Evolutionary conservation across 768 basidiomycete genomes (phyloP).

Genomic region (Coprinopsis strossmayeri): DNA sequence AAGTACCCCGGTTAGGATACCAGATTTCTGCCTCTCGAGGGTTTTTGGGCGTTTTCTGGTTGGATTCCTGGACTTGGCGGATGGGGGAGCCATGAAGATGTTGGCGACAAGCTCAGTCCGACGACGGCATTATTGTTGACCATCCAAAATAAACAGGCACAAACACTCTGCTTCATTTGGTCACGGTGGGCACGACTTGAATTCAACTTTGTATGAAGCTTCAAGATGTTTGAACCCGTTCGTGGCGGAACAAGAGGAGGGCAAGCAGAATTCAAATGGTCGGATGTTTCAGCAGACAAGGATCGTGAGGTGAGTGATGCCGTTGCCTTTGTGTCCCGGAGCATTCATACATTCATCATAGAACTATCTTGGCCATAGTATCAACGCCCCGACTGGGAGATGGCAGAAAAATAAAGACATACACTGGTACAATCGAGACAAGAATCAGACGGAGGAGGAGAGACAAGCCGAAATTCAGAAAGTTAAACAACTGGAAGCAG

Average conservation of each 20-base stretch:
- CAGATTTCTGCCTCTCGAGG: constrained; percentile 9
- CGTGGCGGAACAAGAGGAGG: constrained; percentile 90
- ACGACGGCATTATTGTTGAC: too few species aligned
- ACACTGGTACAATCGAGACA: constrained; percentile 90
- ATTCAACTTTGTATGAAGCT: not conserved
- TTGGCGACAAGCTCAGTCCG: too few species aligned
- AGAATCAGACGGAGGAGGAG: constrained; percentile 32
- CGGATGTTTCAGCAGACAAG: constrained; percentile 87
- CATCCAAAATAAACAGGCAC: constrained; percentile 3
- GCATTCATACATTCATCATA: constrained; percentile 28
- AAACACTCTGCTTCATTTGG: not conserved
- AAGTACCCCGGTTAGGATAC: constrained; percentile 42
- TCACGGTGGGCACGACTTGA: not conserved
- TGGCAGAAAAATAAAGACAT: constrained; percentile 99
- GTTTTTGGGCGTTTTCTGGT: not conserved
- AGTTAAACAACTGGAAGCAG: constrained; percentile 85
- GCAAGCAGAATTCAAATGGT: constrained; percentile 87
- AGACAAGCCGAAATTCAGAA: constrained; percentile 68
- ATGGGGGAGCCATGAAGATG: constrained; percentile 11
- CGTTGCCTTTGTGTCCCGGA: too few species aligned
- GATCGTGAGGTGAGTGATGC: constrained; percentile 69
- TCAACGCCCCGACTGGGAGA: constrained; percentile 91
- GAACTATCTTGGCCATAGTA: constrained; percentile 93
- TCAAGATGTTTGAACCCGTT: constrained; percentile 76
- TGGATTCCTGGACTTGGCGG: not conserved